Percentiles rank a stretch among this genome's conserved stretches.
These are phyloP conservation scores for Citrus maxima DNA, from an alignment of 345 rosid genomes.

Conservation along the genomic window DNA sequence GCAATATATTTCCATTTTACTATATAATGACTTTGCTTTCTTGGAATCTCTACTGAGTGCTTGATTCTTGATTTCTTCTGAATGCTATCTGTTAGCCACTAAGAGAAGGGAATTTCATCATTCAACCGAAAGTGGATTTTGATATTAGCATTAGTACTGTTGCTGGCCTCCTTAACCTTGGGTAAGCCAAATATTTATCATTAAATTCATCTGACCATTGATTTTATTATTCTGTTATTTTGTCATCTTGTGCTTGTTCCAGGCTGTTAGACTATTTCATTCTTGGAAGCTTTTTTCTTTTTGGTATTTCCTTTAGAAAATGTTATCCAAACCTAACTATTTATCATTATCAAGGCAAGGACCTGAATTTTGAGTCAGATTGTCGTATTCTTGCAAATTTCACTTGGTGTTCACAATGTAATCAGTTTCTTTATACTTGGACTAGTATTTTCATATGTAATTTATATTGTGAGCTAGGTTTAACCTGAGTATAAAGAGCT, in stretches of 20 bases:
- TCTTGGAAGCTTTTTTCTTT: neutral
- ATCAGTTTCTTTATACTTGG: neutral
- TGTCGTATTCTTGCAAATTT: neutral
- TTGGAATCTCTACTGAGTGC: slow-evolving; percentile 7
- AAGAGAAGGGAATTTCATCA: slow-evolving; percentile 97
- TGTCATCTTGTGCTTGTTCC: neutral
- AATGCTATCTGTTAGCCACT: slow-evolving; percentile 62
- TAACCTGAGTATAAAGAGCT: neutral
- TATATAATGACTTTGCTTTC: slow-evolving; percentile 11
- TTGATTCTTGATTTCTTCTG: slow-evolving; percentile 21
- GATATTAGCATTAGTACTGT: slow-evolving; percentile 98
- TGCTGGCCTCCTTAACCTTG: slow-evolving; percentile 97
- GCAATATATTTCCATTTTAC: slow-evolving; percentile 3
- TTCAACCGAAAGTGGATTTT: slow-evolving; percentile 99
- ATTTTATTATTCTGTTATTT: slow-evolving; percentile 1
- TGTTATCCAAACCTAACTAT: neutral
- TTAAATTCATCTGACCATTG: neutral
- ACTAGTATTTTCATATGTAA: neutral
- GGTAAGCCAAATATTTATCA: slow-evolving; percentile 49
- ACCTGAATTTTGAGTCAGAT: neutral
- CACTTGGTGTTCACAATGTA: neutral
- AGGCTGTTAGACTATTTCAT: neutral
- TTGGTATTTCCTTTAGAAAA: neutral
- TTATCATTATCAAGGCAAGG: neutral
- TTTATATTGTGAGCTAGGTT: neutral